Evolutionary conservation across 2,329 filamentous ascomycete species (phyloP), one percentile per base, ranked within the genome.

Genomic region (Domatiomyces globalis): DNA sequence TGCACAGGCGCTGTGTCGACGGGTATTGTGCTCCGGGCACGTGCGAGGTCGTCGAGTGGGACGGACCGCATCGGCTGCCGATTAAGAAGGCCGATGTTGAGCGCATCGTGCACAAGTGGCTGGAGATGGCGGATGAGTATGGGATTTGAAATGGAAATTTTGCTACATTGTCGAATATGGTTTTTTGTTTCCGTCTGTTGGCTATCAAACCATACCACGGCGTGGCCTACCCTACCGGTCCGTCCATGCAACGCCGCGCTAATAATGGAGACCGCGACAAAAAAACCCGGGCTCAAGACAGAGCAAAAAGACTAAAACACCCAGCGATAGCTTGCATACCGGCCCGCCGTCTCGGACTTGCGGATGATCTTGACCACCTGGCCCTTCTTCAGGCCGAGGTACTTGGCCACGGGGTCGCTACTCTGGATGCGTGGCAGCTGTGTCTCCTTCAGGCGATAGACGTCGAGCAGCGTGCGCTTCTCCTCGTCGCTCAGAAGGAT

Each of bases 291-390:
- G 22, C n/a, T 25, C 22, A 25, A 25, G 22, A 25, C 22, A 39
- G 33, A 15, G 2, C 10, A 39, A 2, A 39, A 33, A 2, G 27
- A 33, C 12, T 39, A 39, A 39, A 39, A 73, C 33, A 74, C 77
- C 79, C 79, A 83, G 62, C 90, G 76, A 71, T 98, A 98, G 78
- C 87, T 95, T 47, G 92, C 92, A 71, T 98, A 98, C 49, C 92
- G 78, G 55, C 92, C 92, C 12, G 92, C 92, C 51, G 92, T 98
- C 75, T 96, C 92, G 65, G 84, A 89, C 68, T 84, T 89, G 59
- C 92, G 78, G 63, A 98, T 95, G 63, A 98, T 98, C 79, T 98
- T 98, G 63, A 98, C 92, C 2, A 98, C 89, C 70, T 95, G 86
- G 2, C 89, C 88, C 65, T 89, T 79, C 73, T 85, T 84, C 66